Conservation (phyloP, 768 basidiomycete genomes). For the Trametes elegans region DNA sequence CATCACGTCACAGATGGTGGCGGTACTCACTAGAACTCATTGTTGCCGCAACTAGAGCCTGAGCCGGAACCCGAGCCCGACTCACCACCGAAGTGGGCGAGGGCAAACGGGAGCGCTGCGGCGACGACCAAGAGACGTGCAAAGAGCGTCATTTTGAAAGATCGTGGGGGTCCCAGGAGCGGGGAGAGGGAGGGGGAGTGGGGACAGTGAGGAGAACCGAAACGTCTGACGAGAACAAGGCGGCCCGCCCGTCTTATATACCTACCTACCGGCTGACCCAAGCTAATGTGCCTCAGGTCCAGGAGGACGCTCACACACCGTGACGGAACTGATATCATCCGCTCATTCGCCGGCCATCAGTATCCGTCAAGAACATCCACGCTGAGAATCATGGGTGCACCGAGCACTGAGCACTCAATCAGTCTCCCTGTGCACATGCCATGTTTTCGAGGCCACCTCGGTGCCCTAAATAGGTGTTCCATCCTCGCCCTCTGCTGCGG, state of each 20-base stretch:
- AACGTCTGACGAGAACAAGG: slow-evolving; percentile 15
- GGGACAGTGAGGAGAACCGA: slow-evolving; percentile 23
- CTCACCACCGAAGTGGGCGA: slow-evolving; percentile 24
- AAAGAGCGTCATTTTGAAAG: slow-evolving; percentile 37
- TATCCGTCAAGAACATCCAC: slow-evolving; percentile 10
- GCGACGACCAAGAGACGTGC: slow-evolving; percentile 35
- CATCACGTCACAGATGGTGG: not conserved
- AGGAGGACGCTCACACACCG: not conserved
- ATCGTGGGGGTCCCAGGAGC: slow-evolving; percentile 31
- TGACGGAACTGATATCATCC: slow-evolving; percentile 16
- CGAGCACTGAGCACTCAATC: not conserved
- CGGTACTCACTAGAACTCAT: slow-evolving; percentile 26
- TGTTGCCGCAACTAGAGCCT: slow-evolving; percentile 27
- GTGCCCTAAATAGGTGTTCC: not conserved
- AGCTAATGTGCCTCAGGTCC: not conserved
- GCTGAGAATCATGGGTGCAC: slow-evolving; percentile 6
- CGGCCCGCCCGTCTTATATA: slow-evolving; percentile 9
- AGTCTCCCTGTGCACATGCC: not conserved
- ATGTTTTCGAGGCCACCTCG: not conserved
- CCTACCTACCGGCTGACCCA: not conserved
- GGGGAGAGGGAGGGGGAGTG: slow-evolving; percentile 29
- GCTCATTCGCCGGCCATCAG: slow-evolving; percentile 18
- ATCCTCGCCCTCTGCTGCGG: slow-evolving; percentile 1
- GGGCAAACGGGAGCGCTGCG: slow-evolving; percentile 32
- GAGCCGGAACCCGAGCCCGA: not conserved